A percentile compares a stretch with the other conserved stretches of the same genome.
Conservation (phyloP, 1,139 yeast species). For the Protomyces gravidus region DNA sequence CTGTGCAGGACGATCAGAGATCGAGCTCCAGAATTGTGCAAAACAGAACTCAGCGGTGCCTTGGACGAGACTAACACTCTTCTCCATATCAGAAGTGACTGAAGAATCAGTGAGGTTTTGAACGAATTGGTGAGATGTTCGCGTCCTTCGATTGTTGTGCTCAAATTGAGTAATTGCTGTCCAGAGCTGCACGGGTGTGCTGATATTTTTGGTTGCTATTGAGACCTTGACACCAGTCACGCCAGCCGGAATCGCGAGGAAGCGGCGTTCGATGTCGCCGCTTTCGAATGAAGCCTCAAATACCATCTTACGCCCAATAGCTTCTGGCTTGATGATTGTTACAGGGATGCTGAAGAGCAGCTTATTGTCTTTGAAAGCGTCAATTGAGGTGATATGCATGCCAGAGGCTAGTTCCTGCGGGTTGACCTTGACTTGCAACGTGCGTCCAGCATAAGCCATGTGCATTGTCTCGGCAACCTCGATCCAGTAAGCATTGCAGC, state of each 20-base stretch:
- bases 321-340: conserved; percentile 29
- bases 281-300: conserved; percentile 20
- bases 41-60: conserved; percentile 30
- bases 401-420: conserved; percentile 27
- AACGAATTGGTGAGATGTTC: conserved; percentile 22
- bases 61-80: conserved; percentile 20
- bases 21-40: conserved; percentile 31
- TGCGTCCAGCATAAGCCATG: conserved; percentile 29
- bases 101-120: conserved; percentile 13
- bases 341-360: conserved; percentile 30
- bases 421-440: conserved; percentile 28
- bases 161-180: conserved; percentile 26
- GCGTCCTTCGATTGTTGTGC: conserved; percentile 26
- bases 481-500: conserved; percentile 26
- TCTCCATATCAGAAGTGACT: conserved; percentile 17
- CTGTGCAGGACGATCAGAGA: conserved; percentile 24
- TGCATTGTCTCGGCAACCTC: conserved; percentile 27
- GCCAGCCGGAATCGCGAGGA: conserved; percentile 30
- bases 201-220: conserved; percentile 12
- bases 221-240: conserved; percentile 26
- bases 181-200: conserved; percentile 27
- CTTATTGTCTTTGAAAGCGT: conserved; percentile 9
- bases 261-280: conserved; percentile 28
- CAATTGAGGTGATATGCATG: conserved; percentile 22
- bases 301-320: conserved; percentile 4